These are phyloP conservation scores for Entoloma clypeatum DNA, from an alignment of 1,284 basidiomycete species.

Conservation along the genomic window DNA sequence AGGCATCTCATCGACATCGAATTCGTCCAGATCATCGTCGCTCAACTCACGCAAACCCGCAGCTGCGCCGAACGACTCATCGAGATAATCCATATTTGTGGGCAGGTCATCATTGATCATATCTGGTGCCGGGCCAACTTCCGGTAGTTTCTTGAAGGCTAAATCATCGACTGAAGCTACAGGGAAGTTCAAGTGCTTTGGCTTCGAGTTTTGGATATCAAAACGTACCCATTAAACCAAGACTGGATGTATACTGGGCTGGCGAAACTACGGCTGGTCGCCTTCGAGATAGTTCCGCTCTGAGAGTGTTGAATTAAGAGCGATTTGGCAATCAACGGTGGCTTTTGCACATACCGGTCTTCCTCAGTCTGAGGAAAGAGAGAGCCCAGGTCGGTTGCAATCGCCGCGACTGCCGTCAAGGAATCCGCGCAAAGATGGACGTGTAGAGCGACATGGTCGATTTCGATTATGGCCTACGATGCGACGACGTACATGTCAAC, in stretches of 20 bases:
- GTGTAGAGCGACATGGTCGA: conserved; percentile 46
- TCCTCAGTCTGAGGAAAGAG: conserved; percentile 36
- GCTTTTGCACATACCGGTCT: conserved; percentile 33
- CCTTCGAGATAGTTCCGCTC: conserved; percentile 25
- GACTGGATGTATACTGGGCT: conserved; percentile 15
- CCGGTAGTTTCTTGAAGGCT: conserved; percentile 73
- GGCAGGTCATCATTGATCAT: conserved; percentile 92
- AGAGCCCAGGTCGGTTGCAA: conserved; percentile 46
- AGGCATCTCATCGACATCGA: conserved; percentile 39
- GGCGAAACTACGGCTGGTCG: conserved; percentile 36
- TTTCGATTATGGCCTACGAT: conserved; percentile 30
- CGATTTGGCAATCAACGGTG: not conserved
- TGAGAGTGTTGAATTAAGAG: conserved; percentile 16
- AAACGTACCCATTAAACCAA: conserved; percentile 35
- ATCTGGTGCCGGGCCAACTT: conserved; percentile 76
- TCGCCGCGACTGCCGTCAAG: conserved; percentile 46
- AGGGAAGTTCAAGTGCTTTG: conserved; percentile 1
- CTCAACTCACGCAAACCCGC: conserved; percentile 70
- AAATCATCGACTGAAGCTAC: conserved; percentile 80
- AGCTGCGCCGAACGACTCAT: conserved; percentile 74
- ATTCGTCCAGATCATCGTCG: conserved; percentile 70
- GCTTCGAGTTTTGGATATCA: not conserved
- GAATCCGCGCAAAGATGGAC: conserved; percentile 72
- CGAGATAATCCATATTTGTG: conserved; percentile 83
- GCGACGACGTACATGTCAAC: no score